Base-by-base conservation (phyloP, 2,329 filamentous ascomycete genomes). In the Exophiala sideris region DNA sequence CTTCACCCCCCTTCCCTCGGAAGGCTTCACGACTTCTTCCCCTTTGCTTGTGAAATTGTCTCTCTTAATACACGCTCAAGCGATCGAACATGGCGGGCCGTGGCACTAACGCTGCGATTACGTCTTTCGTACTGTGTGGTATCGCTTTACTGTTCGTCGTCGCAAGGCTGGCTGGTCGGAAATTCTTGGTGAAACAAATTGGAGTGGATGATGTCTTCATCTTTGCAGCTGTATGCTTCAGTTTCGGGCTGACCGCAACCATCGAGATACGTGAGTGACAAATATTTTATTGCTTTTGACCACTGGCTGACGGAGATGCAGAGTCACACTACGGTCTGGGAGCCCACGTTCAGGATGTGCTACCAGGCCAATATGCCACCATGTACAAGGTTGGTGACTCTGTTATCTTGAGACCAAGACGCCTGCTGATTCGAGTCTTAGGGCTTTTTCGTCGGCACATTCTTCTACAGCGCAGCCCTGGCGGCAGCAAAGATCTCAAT, bases 401-500 rank as follows among this genome's bases (percentile, higher is more conserved):
- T 18, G 8, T 32, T 3, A 42, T 32, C 39, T 14, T 5, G 21
- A 4, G 21, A n/a, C 12, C 4, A 2, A 12, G 11, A n/a, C 10
- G 41, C 20, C 29, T 24, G 29, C 41, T 12, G 21, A 44, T 29
- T 5, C 24, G 8, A 16, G 18, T 12, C 6, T 12, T 20, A 44
- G 41, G 11, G 20, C 12, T 44, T 24, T 16, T 48, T 18, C 12
- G 36, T 20, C 16, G 21, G 46, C 3, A 67, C 70, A n/a, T 67
- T 70, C 3, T 68, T 71, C 57, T 72, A 72, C 50, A 71, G 70
- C 14, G 65, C 66, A 29, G 62, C 67, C n/a, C 60, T 73, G 0
- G 60, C 70, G 47, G 68, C 69, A 54, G 74, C 74, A 38, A 77
- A 78, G 65, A 68, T 70, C 20, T 77, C 74, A 1, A 76, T 79